Conservation (phyloP, 768 basidiomycete species). For the Mycena pura region DNA sequence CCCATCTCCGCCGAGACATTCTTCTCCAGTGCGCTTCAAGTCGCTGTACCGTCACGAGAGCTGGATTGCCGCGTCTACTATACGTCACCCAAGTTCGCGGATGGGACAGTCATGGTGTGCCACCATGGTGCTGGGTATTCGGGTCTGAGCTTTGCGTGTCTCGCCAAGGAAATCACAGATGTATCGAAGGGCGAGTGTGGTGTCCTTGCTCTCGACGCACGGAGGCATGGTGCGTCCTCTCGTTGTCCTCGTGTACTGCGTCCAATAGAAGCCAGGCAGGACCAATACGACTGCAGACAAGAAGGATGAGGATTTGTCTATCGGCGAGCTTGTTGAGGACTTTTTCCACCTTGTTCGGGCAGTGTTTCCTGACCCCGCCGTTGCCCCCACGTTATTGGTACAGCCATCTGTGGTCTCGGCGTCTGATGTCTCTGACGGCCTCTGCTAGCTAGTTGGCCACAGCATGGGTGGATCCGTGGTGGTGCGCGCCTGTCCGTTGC, state of each 20-base stretch:
- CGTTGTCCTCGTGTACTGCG: neutral
- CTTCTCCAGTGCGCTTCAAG: conserved; percentile 83
- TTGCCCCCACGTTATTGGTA: conserved; percentile 80
- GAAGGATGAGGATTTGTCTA: conserved; percentile 66
- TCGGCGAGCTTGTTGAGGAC: conserved; percentile 76
- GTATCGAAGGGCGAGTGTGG: conserved; percentile 76
- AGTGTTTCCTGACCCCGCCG: conserved; percentile 68
- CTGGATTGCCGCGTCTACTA: conserved; percentile 86
- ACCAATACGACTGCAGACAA: conserved; percentile 53
- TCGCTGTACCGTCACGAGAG: conserved; percentile 64
- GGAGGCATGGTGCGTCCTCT: conserved; percentile 78
- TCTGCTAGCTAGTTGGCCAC: conserved; percentile 81
- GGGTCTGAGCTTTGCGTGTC: conserved; percentile 86
- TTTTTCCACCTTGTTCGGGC: conserved; percentile 71
- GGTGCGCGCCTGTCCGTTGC: conserved; percentile 67
- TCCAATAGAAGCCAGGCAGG: conserved; percentile 67
- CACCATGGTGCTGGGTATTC: conserved; percentile 97
- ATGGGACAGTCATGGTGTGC: conserved; percentile 81
- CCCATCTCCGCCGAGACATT: conserved; percentile 81
- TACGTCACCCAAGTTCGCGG: conserved; percentile 64
- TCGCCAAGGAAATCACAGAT: conserved; percentile 79
- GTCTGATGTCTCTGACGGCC: neutral
- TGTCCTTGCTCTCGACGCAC: conserved; percentile 80
- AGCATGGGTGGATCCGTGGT: conserved; percentile 97
- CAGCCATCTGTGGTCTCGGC: conserved; percentile 33